Percentiles rank a stretch among this genome's conserved stretches.
Evolutionary conservation across 164 flowering plant species (phyloP).

Genomic region (Umbellularia californica): DNA sequence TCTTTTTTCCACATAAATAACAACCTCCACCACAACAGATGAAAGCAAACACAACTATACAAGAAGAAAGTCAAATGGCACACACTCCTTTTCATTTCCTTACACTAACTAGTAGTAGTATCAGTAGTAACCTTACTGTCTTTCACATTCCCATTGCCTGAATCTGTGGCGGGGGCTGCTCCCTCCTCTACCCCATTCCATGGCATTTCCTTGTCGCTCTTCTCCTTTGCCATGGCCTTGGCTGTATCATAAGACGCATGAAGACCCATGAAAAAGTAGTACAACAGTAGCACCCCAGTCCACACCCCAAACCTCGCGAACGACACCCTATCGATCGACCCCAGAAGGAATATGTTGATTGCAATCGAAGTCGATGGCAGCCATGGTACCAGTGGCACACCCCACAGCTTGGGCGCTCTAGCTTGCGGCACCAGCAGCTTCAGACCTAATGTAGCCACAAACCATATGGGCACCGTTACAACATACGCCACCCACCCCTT

Average conservation of each 20-base stretch:
- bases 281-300: constrained; percentile 36
- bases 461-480: constrained; percentile 35
- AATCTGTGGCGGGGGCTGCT: too few relatives aligned
- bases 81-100: too few relatives aligned
- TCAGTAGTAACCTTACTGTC: background rate
- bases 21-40: too few relatives aligned
- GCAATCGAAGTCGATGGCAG: constrained; percentile 47
- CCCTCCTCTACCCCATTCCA: background rate
- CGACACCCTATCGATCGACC: constrained; percentile 46
- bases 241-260: constrained; percentile 63
- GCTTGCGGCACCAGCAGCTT: constrained; percentile 35
- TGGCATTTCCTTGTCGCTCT: background rate
- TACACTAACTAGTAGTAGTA: background rate
- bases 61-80: too few relatives aligned
- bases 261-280: constrained; percentile 48
- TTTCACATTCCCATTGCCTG: too few relatives aligned
- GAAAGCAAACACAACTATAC: too few relatives aligned
- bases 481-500: constrained; percentile 42
- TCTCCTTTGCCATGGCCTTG: constrained; percentile 26
- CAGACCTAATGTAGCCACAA: constrained; percentile 36
- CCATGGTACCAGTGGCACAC: constrained; percentile 60
- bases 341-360: constrained; percentile 53
- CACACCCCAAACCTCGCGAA: constrained; percentile 50
- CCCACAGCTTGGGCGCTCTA: constrained; percentile 51
- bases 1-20: too few relatives aligned